Evolutionary conservation across 805 yeast genomes (phyloP).

Genomic region (Jamesozyma lodderae): DNA sequence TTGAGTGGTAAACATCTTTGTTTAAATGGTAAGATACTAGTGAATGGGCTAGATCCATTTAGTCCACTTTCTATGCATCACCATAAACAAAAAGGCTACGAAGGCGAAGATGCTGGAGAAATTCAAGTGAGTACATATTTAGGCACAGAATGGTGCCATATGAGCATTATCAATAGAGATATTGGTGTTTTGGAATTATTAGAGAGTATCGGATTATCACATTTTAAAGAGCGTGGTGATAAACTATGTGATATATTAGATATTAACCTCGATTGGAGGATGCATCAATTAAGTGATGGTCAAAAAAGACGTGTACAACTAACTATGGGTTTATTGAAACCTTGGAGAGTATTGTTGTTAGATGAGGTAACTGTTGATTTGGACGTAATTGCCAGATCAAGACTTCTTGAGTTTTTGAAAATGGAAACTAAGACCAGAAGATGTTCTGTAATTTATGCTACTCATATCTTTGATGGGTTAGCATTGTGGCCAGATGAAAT

Average conservation of each 20-base stretch:
- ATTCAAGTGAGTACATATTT: conserved; percentile 61
- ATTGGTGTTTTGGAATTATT: conserved; percentile 76
- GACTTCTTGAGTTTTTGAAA: conserved; percentile 60
- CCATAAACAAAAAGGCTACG: conserved; percentile 21
- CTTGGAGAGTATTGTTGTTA: conserved; percentile 79
- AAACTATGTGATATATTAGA: conserved; percentile 68
- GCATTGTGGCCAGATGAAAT: conserved; percentile 84
- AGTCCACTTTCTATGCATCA: conserved; percentile 36
- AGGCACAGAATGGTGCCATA: conserved; percentile 97
- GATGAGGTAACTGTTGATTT: conserved; percentile 97
- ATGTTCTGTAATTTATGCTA: conserved; percentile 82
- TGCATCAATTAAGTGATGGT: conserved; percentile 89
- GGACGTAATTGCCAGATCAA: conserved; percentile 81
- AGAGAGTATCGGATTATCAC: conserved; percentile 74
- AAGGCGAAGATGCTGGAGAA: conserved; percentile 30
- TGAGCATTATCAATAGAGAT: conserved; percentile 82
- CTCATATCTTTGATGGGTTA: conserved; percentile 94
- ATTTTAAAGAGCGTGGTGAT: conserved; percentile 68
- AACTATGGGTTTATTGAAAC: conserved; percentile 84
- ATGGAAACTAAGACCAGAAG: conserved; percentile 62
- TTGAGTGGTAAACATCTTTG: conserved; percentile 89
- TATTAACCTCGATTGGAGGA: conserved; percentile 81
- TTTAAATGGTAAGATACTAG: conserved; percentile 53
- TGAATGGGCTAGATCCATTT: conserved; percentile 89
- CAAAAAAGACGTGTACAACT: conserved; percentile 91